These are phyloP conservation scores for Saccharomyces hybrid DNA, from an alignment of 1,139 yeast genomes.

Conservation along the genomic window DNA sequence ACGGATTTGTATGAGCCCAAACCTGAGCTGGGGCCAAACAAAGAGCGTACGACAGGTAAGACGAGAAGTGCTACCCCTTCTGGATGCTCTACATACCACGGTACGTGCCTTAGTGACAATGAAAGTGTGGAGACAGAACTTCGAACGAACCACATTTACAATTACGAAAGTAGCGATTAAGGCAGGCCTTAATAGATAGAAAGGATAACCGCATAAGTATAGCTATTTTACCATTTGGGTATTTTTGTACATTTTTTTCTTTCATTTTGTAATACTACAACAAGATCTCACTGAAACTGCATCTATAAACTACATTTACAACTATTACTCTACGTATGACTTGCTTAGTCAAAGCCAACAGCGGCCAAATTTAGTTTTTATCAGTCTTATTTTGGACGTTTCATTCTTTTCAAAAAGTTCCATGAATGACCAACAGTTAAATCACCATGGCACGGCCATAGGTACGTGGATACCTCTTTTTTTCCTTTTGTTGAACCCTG, in stretches of 20 bases:
- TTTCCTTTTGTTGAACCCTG: constrained; percentile 2
- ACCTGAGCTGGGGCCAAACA: background rate
- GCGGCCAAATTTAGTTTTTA: too few species aligned
- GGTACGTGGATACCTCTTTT: constrained; percentile 7
- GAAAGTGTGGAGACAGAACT: constrained; percentile 16
- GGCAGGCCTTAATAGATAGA: background rate
- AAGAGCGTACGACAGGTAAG: background rate
- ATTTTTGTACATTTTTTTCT: too few species aligned
- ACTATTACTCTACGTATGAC: too few species aligned
- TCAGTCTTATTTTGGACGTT: too few species aligned
- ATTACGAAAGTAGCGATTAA: constrained; percentile 8
- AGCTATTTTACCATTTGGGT: background rate
- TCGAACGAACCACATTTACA: constrained; percentile 17
- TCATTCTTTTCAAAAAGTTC: too few species aligned
- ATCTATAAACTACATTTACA: too few species aligned
- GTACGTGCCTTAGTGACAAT: constrained; percentile 3
- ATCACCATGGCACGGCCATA: too few species aligned
- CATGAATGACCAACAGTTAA: too few species aligned
- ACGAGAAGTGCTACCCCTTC: background rate
- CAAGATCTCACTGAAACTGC: too few species aligned
- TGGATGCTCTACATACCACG: background rate
- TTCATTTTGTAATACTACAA: too few species aligned
- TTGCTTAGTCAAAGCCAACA: too few species aligned
- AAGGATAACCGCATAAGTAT: background rate
- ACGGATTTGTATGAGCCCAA: background rate